Evolutionary conservation across 176 grass and related monocot genomes (phyloP), one percentile per base, ranked within the genome.

Genomic region (Saccharum officinarum): DNA sequence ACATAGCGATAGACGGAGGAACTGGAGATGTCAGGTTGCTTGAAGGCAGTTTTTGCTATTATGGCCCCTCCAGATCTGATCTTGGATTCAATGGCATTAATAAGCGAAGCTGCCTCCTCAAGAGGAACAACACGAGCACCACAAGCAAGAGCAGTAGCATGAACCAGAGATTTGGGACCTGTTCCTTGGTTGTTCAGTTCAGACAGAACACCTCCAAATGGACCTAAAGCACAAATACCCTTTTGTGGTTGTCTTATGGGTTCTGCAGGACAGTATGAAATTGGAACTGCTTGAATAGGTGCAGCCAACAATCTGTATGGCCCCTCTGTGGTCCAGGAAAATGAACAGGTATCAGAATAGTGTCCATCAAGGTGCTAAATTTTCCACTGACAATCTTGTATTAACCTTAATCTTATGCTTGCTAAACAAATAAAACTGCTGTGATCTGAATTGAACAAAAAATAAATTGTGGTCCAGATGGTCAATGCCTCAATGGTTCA

Each of bases 121-220:
- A 74, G 73, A 40, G 95, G 88, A 20, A 97, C 78, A 49, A 91
- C 55, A 63, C 95, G 92, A 8, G 95, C 95, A 66, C 95, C 95
- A 73, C 92, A 97, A 69, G 95, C 88, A 86, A 97, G 62, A 59
- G 95, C 95, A 69, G 95, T 97, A 52, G 88, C 95, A 87, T 94
- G 92, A 41, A 97, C 86, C 46, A 88, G 52, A 86, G 90, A 41
- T 40, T 88, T 80, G 9, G 83, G 68, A 55, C 55, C 81, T 55
- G 57, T 80, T 26, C 38, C 57, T 77, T 13, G 83, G 82, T 76
- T 84, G 30, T 74, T 82, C 81, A 30, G 74, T 59, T 88, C 80
- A 67, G 82, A 83, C 28, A 54, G 31, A 77, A 13, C 60, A 80
- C 59, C 73, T 23, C 67, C 55, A 15, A 84, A 62, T 70, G 82